Conservation (phyloP, 129 eudicot genomes). For the Artemisia tridentata region DNA sequence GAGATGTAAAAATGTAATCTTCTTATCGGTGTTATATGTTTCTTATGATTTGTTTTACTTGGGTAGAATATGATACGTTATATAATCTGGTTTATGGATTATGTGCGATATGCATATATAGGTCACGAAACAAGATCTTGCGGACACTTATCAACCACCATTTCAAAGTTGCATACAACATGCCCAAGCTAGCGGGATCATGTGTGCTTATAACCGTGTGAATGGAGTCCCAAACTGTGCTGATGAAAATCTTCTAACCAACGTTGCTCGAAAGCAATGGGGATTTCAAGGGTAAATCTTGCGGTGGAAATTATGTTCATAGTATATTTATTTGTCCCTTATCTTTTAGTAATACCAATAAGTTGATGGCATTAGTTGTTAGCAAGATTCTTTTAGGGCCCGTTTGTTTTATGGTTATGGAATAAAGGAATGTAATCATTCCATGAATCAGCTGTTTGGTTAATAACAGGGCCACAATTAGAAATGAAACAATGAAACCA, state of each 20-base stretch:
- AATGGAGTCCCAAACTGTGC: slow-evolving; percentile 85
- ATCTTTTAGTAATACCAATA: background rate
- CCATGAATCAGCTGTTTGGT: no score
- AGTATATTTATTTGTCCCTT: no score
- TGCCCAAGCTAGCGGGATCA: slow-evolving; percentile 85
- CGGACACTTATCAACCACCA: slow-evolving; percentile 94
- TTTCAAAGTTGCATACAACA: slow-evolving; percentile 72
- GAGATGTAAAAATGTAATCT: background rate
- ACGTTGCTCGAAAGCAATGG: slow-evolving; percentile 68
- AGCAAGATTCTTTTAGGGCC: no score
- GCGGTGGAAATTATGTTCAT: background rate
- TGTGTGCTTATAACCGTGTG: slow-evolving; percentile 91
- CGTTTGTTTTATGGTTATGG: no score
- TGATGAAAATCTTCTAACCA: slow-evolving; percentile 57
- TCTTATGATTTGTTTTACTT: background rate
- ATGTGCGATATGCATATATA: slow-evolving; percentile 14
- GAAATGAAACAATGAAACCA: no score
- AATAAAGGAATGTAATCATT: no score
- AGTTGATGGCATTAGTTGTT: background rate
- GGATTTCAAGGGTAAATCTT: slow-evolving; percentile 62
- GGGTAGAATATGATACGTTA: background rate
- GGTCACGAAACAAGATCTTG: slow-evolving; percentile 87
- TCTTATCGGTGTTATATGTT: background rate
- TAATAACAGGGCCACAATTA: no score
- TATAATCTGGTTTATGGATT: background rate